Evolutionary conservation across 352 stramenopile genomes (phyloP).

Genomic region (Phytophthora sp.): DNA sequence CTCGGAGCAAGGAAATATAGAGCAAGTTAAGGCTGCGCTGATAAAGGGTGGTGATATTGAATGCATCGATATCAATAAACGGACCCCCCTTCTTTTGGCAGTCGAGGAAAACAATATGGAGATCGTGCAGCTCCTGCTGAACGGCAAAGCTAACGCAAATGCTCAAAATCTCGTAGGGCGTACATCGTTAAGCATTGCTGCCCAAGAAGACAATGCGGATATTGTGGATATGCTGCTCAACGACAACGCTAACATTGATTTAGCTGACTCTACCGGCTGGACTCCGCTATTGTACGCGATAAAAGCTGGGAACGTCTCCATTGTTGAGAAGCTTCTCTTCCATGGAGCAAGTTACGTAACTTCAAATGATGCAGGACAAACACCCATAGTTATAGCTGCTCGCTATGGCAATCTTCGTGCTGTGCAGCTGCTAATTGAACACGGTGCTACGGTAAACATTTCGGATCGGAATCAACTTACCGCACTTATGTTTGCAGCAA

Average conservation of each 20-base stretch:
- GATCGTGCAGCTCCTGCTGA: background rate
- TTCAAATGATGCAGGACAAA: background rate
- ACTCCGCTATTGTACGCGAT: background rate
- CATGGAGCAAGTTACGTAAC: background rate
- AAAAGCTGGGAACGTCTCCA: background rate
- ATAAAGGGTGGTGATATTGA: background rate
- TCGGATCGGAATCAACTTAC: background rate
- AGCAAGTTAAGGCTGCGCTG: background rate
- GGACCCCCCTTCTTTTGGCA: background rate
- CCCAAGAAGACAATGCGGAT: background rate
- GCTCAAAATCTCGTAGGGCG: background rate
- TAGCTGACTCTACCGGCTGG: background rate
- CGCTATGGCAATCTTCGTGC: background rate
- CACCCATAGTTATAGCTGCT: background rate
- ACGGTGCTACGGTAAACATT: background rate
- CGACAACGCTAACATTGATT: background rate
- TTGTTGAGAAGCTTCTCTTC: background rate
- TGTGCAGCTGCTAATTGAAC: background rate
- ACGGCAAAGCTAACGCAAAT: background rate
- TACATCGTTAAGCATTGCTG: background rate
- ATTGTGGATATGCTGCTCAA: background rate
- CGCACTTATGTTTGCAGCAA: background rate
- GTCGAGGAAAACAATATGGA: background rate
- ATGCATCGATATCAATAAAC: background rate
- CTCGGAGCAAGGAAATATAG: background rate